phyloP scores from a whole-genome alignment of 1,284 basidiomycete species.

The Malassezia dermatis region DNA sequence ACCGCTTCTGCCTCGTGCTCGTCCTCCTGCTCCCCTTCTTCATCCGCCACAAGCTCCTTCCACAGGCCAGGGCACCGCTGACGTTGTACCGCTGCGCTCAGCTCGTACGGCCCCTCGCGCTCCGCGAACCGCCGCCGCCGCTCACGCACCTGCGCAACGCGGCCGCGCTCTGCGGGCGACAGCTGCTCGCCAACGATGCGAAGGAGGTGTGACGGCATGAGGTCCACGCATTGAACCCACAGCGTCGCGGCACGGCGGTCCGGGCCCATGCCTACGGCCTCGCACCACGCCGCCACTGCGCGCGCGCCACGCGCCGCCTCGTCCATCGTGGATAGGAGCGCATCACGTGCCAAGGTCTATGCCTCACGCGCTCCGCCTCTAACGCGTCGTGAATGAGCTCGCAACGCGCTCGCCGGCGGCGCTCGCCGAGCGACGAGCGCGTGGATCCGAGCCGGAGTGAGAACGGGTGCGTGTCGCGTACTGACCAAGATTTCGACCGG shows the following conservation, averaged over 20 bases:
- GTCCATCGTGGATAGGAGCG: background rate
- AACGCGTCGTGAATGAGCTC: background rate
- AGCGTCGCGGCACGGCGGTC: background rate
- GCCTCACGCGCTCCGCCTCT: background rate
- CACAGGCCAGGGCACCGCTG: background rate
- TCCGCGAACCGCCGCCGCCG: conserved; percentile 8
- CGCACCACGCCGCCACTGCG: background rate
- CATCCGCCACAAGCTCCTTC: conserved; percentile 2
- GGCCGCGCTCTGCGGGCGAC: conserved; percentile 2
- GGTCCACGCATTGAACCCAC: conserved; percentile 1
- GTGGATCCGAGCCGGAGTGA: background rate
- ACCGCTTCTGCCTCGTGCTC: conserved; percentile 2
- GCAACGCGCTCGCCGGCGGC: conserved; percentile 1
- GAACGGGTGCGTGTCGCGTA: background rate
- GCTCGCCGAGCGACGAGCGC: background rate
- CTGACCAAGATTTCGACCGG: conserved; percentile 54
- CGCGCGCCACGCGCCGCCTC: background rate
- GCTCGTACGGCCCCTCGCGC: background rate
- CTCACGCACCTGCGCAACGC: conserved; percentile 2
- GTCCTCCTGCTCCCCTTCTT: conserved; percentile 13
- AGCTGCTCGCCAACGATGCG: conserved; percentile 8
- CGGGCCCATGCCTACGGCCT: background rate
- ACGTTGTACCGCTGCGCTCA: conserved; percentile 1
- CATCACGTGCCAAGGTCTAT: background rate
- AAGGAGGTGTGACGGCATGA: background rate